These are phyloP conservation scores for Colletotrichum melonis DNA, from an alignment of 2,329 filamentous ascomycete genomes.

Conservation along the genomic window DNA sequence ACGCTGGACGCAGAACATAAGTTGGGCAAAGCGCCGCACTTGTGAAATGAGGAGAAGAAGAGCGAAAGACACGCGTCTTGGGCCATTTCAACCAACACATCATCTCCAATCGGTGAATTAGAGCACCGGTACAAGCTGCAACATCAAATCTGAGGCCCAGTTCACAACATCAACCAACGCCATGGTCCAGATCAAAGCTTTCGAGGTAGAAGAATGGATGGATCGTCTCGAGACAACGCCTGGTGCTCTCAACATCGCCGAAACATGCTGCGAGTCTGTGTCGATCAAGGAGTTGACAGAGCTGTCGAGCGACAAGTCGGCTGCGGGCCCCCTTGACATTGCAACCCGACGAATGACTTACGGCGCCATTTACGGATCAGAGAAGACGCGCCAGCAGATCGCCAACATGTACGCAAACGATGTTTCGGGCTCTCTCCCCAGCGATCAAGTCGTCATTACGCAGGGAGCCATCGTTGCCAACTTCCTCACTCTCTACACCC, in stretches of 20 bases:
- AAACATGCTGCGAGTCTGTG: constrained; percentile 81
- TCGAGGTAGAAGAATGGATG: constrained; percentile 80
- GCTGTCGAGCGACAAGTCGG: constrained; percentile 65
- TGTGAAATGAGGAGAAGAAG: too few species aligned
- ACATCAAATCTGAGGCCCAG: too few species aligned
- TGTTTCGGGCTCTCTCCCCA: constrained; percentile 38
- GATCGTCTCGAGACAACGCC: constrained; percentile 67
- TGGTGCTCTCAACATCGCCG: constrained; percentile 76
- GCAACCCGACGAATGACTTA: constrained; percentile 73
- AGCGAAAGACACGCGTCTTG: too few species aligned
- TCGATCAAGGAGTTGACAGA: constrained; percentile 75
- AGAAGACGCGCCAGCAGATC: constrained; percentile 71
- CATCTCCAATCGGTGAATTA: too few species aligned
- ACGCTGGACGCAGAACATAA: too few species aligned
- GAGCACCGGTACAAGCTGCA: too few species aligned
- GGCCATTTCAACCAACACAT: too few species aligned
- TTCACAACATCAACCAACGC: constrained; percentile 12
- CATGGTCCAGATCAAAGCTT: constrained; percentile 52
- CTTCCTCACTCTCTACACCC: constrained; percentile 76
- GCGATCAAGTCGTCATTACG: constrained; percentile 76
- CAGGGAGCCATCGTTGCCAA: constrained; percentile 83
- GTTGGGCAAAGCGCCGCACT: too few species aligned
- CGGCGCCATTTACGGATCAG: constrained; percentile 78
- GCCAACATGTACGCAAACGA: constrained; percentile 73
- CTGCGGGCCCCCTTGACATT: constrained; percentile 52